A percentile compares a stretch with the other conserved stretches of the same genome.
These are phyloP conservation scores for Ophiosphaerella herpotricha DNA, from an alignment of 2,329 filamentous ascomycete genomes.

Conservation along the genomic window DNA sequence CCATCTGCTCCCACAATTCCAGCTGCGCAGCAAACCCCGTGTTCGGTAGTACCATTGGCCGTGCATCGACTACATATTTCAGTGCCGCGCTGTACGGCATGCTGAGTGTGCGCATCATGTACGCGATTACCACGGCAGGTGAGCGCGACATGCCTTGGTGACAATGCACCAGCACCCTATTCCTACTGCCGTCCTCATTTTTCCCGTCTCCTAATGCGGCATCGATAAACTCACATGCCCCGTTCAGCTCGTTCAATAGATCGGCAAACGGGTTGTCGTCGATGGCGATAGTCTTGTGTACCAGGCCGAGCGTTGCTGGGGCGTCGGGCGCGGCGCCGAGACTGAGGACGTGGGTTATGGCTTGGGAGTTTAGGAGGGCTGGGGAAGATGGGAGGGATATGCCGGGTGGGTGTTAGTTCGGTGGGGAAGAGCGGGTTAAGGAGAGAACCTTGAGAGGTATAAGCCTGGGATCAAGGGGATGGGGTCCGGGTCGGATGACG, in stretches of 20 bases:
- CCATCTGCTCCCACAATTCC: constrained; percentile 11
- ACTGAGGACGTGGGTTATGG: constrained; percentile 16
- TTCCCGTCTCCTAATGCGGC: background rate
- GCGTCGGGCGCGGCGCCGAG: constrained; percentile 3
- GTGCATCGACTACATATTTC: constrained; percentile 1
- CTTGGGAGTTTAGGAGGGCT: constrained; percentile 1
- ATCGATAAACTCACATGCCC: constrained; percentile 10
- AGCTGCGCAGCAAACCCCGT: constrained; percentile 20
- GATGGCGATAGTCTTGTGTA: constrained; percentile 9
- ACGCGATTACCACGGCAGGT: constrained; percentile 14
- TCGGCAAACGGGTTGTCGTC: constrained; percentile 18
- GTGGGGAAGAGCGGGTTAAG: background rate
- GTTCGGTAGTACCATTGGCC: constrained; percentile 10
- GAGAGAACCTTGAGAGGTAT: constrained; percentile 11
- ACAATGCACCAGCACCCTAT: constrained; percentile 20
- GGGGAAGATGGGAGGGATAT: constrained; percentile 2
- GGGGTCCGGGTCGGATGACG: background rate
- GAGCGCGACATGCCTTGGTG: constrained; percentile 17
- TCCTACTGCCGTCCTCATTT: background rate
- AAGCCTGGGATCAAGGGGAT: constrained; percentile 7
- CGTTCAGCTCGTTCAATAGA: constrained; percentile 9
- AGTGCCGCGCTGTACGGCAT: constrained; percentile 12
- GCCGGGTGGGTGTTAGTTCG: background rate
- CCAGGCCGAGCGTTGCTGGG: background rate
- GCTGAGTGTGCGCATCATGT: constrained; percentile 12